These are phyloP conservation scores for Asterochloris sp. DNA, from an alignment of 139 green algal species.

Conservation along the genomic window DNA sequence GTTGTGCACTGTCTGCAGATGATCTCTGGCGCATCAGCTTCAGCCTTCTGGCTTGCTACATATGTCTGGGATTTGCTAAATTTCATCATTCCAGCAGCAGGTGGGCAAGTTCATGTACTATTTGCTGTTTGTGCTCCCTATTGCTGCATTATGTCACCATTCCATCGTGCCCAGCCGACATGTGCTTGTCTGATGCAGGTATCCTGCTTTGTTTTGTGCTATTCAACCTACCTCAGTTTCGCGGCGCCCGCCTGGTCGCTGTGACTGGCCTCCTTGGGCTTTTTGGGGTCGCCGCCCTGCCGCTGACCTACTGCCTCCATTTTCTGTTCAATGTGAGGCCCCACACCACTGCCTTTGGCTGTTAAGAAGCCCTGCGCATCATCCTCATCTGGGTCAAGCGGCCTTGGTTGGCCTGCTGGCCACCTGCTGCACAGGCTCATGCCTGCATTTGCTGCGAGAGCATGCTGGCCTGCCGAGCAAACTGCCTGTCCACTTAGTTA, in stretches of 20 bases:
- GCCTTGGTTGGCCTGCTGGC: too few species aligned
- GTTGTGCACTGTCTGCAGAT: conserved; percentile 39
- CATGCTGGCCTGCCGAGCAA: too few species aligned
- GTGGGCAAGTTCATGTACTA: background rate
- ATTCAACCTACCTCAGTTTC: conserved; percentile 48
- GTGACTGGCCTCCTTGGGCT: conserved; percentile 44
- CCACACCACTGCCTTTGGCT: background rate
- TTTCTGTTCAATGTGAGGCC: conserved; percentile 55
- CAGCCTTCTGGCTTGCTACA: conserved; percentile 61
- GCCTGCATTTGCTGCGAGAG: too few species aligned
- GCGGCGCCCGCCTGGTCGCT: conserved; percentile 42
- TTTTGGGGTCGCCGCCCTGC: conserved; percentile 45
- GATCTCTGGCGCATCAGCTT: conserved; percentile 45
- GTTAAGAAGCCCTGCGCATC: background rate
- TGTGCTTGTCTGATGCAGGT: conserved; percentile 9
- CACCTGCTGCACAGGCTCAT: too few species aligned
- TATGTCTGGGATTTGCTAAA: conserved; percentile 47
- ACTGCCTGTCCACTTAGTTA: too few species aligned
- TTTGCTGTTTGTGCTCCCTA: too few species aligned
- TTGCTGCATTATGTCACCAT: too few species aligned
- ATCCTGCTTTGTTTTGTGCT: conserved; percentile 24
- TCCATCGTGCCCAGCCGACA: too few species aligned
- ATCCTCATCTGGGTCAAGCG: too few species aligned
- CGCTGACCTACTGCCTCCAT: conserved; percentile 60
- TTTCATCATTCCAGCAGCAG: conserved; percentile 42